Base-by-base conservation (phyloP, 805 yeast genomes). In the Lipomyces yamadae region DNA sequence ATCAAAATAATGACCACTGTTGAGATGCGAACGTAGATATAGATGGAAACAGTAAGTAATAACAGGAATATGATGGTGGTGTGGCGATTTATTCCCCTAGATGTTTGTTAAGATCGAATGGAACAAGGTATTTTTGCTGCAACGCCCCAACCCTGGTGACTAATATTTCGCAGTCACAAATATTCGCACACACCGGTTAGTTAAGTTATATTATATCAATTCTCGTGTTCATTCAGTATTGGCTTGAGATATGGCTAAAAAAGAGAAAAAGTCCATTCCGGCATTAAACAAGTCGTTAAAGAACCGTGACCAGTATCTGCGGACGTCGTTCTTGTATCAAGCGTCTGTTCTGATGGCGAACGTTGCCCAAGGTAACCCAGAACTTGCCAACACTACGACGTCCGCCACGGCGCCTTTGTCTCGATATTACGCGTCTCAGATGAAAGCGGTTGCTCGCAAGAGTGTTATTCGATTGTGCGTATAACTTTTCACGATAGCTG, bases 271-370 rank as follows among this genome's bases (percentile, higher is more conserved):
- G 29, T 5, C 58, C 32, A 63, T n/a, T 11, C 15, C 37, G 42
- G 58, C 60, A 30, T 56, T 61, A 18, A n/a, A 53, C n/a, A 66
- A 60, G 50, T 50, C 61, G 34, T 35, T 68, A 11, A 69, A 66
- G 32, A 70, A 61, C 58, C 53, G 66, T 6, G 74, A 72, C 50
- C 72, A 70, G 56, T 72, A 71, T 59, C 61, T 69, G 15, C 62
- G 74, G 37, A 53, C 70, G 54, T 68, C 74, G 53, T 72, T 64
- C 58, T 48, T 72, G 13, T 66, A 71, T 53, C 74, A 72, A 56
- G 73, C 72, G 10, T 65, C 74, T 3, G 60, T 58, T 1, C 37
- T 70, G 54, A 63, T 70, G 65, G 61, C 70, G 7, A 54, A 39
- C n/a, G 11, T 56, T 2, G 52, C 66, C 13, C 11, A 37, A 11